phyloP scores from a whole-genome alignment of 495 filamentous ascomycete species.

The Pyrenula aspistea region DNA sequence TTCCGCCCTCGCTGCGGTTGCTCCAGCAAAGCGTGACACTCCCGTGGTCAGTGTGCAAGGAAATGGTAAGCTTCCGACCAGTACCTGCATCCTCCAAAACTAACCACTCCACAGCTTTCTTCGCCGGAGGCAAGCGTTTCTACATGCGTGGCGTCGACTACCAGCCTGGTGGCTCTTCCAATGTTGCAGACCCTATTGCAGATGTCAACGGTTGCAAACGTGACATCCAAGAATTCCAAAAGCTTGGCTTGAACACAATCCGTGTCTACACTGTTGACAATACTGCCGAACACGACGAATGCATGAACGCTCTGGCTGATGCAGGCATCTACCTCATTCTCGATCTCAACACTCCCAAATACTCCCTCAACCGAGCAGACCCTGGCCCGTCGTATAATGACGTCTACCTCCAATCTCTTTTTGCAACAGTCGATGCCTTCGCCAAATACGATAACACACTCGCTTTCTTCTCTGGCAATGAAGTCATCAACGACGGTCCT shows the following conservation, averaged over 20 bases:
- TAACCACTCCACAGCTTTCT: slow-evolving; percentile 56
- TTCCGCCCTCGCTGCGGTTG: slow-evolving; percentile 7
- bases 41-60: slow-evolving; percentile 29
- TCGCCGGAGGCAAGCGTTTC: slow-evolving; percentile 70
- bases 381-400: slow-evolving; percentile 79
- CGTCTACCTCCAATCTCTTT: slow-evolving; percentile 83
- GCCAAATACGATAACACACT: slow-evolving; percentile 79
- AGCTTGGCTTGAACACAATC: slow-evolving; percentile 81
- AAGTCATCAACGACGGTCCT: slow-evolving; percentile 78
- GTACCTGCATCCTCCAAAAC: background rate
- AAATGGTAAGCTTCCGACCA: slow-evolving; percentile 21
- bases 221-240: slow-evolving; percentile 73
- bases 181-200: slow-evolving; percentile 67
- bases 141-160: slow-evolving; percentile 94
- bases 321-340: slow-evolving; percentile 88
- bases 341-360: slow-evolving; percentile 67
- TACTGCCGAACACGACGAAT: slow-evolving; percentile 66
- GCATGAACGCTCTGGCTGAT: slow-evolving; percentile 70
- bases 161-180: slow-evolving; percentile 81
- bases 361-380: slow-evolving; percentile 71
- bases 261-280: slow-evolving; percentile 93
- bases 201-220: slow-evolving; percentile 59
- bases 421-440: slow-evolving; percentile 86
- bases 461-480: slow-evolving; percentile 94
- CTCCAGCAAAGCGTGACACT: slow-evolving; percentile 7